Evolutionary conservation across 2,329 filamentous ascomycete species (phyloP), one percentile per base, ranked within the genome.

Genomic region (Colletotrichum brevisporum): DNA sequence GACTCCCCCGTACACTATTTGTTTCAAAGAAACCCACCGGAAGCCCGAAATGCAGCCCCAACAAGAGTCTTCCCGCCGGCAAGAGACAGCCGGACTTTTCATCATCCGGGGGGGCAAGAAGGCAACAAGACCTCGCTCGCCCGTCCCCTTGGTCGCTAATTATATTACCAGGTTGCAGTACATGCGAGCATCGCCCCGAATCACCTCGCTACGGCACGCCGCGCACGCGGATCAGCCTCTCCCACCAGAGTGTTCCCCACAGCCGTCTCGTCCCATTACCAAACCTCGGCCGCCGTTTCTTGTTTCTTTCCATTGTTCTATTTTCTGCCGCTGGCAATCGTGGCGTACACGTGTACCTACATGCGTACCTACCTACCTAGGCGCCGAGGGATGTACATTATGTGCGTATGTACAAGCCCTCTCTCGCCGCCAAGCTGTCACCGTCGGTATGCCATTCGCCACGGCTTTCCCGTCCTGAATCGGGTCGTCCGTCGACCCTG

Each of bases 391-490:
- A 36, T 36, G 10, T 3, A 8, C 3, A 8, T 10, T 36, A 36
- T 10, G 31, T 10, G 31, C 31, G 31, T 36, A 13, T 43, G 24
- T 48, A 50, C 56, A 43, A 24, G 45, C 31, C 21, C 21, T 15
- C 15, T 41, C 52, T 16, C 36, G 27, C 39, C 41, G 51, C 59
- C 51, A 18, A 26, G 27, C 53, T 52, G 54, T 45, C 62, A 50
- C 50, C 50, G 41, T 66, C n/a, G 24, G 27, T 45, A 26, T 15
- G 21, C 57, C 48, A 61, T 66, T 61, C 63, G 56, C 21, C 41
- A n/a, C 27, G 55, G 48, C 55, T 48, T 24, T 31, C 4, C 24
- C 58, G 58, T 56, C 58, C 58, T 13, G 51, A 55, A 51, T 31
- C n/a, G 52, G 52, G 58, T 18, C 41, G 45, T 21, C 63, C 63